Evolutionary conservation across 768 basidiomycete species (phyloP).

Genomic region (Exidia glandulosa): DNA sequence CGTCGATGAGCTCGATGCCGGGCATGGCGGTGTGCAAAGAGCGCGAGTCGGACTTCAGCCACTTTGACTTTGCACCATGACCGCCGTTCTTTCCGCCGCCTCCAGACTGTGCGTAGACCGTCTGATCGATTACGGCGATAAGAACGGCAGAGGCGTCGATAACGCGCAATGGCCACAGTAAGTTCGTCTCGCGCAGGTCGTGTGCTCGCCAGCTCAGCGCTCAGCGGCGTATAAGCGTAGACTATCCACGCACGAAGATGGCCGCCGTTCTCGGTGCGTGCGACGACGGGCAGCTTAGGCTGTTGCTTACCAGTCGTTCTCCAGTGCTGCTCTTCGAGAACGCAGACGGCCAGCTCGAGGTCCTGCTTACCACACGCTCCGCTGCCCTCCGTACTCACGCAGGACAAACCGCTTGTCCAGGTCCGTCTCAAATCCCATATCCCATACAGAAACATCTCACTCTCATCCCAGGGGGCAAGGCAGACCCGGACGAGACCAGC

Average conservation of each 20-base stretch:
- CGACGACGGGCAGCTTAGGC: too few species aligned
- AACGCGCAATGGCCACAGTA: background rate
- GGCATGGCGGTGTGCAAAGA: background rate
- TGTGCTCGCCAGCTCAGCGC: background rate
- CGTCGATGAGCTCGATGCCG: background rate
- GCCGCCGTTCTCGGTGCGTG: constrained; percentile 75
- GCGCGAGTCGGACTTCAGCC: too few species aligned
- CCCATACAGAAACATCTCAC: too few species aligned
- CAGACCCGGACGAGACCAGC: constrained; percentile 52
- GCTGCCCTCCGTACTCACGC: constrained; percentile 64
- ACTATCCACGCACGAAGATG: constrained; percentile 31
- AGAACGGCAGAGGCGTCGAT: background rate
- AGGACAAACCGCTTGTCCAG: constrained; percentile 70
- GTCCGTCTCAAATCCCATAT: too few species aligned
- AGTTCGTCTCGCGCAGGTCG: background rate
- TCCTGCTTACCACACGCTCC: constrained; percentile 79
- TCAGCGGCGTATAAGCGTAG: background rate
- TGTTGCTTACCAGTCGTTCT: too few species aligned
- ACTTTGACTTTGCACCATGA: too few species aligned
- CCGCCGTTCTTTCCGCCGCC: background rate
- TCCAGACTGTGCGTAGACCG: background rate
- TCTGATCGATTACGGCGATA: background rate
- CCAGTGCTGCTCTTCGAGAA: constrained; percentile 70
- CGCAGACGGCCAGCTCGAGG: constrained; percentile 46
- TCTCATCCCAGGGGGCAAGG: constrained; percentile 78